These are phyloP conservation scores for Populus hybrid DNA, from an alignment of 441 rosid species.

Conservation along the genomic window DNA sequence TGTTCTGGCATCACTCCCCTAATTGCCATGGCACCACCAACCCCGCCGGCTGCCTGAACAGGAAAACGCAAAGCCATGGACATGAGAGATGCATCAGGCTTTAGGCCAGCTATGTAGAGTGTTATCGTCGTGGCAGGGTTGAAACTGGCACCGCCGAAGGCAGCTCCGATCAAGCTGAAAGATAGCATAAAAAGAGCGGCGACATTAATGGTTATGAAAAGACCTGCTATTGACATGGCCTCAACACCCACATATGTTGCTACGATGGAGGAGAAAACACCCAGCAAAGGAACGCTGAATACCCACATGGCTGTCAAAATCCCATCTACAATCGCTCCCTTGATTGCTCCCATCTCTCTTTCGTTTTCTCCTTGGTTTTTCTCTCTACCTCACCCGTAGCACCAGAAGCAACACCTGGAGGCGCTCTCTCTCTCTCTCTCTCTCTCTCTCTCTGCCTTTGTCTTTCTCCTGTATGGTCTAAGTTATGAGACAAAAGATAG, in stretches of 20 bases:
- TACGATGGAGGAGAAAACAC: constrained; percentile 26
- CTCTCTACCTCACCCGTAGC: background rate
- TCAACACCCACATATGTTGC: constrained; percentile 32
- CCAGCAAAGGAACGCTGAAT: constrained; percentile 36
- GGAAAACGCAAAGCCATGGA: constrained; percentile 49
- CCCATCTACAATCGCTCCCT: constrained; percentile 22
- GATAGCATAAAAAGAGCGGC: too few species aligned
- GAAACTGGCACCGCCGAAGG: too few species aligned
- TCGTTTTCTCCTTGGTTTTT: background rate
- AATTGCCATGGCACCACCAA: constrained; percentile 61
- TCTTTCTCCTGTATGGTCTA: background rate
- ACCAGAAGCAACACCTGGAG: background rate
- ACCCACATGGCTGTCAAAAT: constrained; percentile 53
- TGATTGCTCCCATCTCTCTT: constrained; percentile 32
- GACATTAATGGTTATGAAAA: too few species aligned
- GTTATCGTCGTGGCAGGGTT: too few species aligned
- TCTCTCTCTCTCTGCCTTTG: background rate
- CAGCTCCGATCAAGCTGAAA: too few species aligned
- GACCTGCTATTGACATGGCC: constrained; percentile 18
- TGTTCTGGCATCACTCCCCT: constrained; percentile 46
- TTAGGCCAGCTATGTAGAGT: too few species aligned
- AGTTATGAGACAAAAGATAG: background rate
- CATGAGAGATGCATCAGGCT: too few species aligned
- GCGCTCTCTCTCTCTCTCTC: background rate
- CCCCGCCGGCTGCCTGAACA: constrained; percentile 67